Base-by-base conservation (phyloP, 768 basidiomycete genomes). In the Roridomyces roridus region DNA sequence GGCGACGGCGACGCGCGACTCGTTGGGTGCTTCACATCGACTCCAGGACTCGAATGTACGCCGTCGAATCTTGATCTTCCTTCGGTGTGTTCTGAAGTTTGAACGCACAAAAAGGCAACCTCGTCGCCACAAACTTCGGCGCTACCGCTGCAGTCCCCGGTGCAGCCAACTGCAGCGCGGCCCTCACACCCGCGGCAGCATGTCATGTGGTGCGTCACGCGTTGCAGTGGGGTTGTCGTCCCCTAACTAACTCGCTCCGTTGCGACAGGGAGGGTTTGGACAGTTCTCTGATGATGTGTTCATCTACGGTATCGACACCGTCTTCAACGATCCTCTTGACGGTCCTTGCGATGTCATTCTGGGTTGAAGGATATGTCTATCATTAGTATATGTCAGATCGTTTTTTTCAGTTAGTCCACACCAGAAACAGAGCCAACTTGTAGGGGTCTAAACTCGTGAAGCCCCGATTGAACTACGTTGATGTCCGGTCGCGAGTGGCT, bases 251-350 rank as follows among this genome's bases (percentile, higher is more conserved):
- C n/a, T n/a, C n/a, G n/a, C n/a, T n/a, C n/a, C n/a, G n/a, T n/a
- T n/a, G n/a, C n/a, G n/a, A n/a, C n/a, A n/a, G n/a, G n/a, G n/a
- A n/a, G n/a, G n/a, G n/a, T n/a, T n/a, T n/a, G n/a, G n/a, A n/a
- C n/a, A n/a, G n/a, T n/a, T n/a, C n/a, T n/a, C n/a, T n/a, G n/a
- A n/a, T n/a, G 40, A 41, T 41, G 24, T 7, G 8, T 41, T 41
- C 40, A 18, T 41, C 8, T 41, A 41, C 24, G 12, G 8, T 23
- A 12, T 42, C 40, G 26, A 51, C 31, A 20, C 40, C 25, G 26
- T 41, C 25, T 34, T 42, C 25, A 41, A 51, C 50, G 36, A 39
- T 51, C 50, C 41, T 42, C 41, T 51, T 41, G 50, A 51, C 40
- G 40, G 40, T 7, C 40, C 40, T 18, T 41, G 40, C 14, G 40